Base-by-base conservation (phyloP, 768 basidiomycete genomes). In the Leccinellum luteum region DNA sequence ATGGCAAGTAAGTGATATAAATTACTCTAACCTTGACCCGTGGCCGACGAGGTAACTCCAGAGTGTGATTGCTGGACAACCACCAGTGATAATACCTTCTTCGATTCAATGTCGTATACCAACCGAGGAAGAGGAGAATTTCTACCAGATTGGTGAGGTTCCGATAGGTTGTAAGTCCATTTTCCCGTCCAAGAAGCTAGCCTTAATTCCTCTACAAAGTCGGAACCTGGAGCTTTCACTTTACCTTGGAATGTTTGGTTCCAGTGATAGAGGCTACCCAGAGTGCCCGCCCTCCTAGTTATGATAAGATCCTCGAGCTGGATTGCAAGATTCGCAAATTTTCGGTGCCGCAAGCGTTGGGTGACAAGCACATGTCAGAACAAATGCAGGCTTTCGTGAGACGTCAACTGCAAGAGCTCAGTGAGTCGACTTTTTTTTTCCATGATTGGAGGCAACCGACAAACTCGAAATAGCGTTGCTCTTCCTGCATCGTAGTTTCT, bases 401-500 rank as follows among this genome's bases (percentile, higher is more conserved):
- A 25, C 76, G 76, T 2, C 76, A 79, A 59, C 79, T 81, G 64
- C 74, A 74, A 49, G 79, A 78, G 56, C 70, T 80, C 35, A 73
- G 81, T 81, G 51, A 51, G 66, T 68, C 44, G 14, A 51, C 34
- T 31, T 9, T 0, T 7, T n/a, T 0, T 8, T 35, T 17, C 28
- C 32, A n/a, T 32, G 28, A 3, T 57, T 49, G n/a, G 41, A 52
- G 43, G 15, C 58, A 59, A 13, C 25, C 21, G 34, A 59, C 43
- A 41, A 51, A 4, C 3, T 43, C 34, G 32, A 38, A 51, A 34
- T 57, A 85, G 83, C 82, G 65, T 72, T 84, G 13, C 60, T 85
- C 51, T 81, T 78, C 64, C 70, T 85, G 14, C 85, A 85, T 65
- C 76, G 84, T 51, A 76, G 78, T 19, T 83, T 78, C 66, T 85